phyloP scores from a whole-genome alignment of 352 stramenopile genomes.

The Globisporangium barbulae region DNA sequence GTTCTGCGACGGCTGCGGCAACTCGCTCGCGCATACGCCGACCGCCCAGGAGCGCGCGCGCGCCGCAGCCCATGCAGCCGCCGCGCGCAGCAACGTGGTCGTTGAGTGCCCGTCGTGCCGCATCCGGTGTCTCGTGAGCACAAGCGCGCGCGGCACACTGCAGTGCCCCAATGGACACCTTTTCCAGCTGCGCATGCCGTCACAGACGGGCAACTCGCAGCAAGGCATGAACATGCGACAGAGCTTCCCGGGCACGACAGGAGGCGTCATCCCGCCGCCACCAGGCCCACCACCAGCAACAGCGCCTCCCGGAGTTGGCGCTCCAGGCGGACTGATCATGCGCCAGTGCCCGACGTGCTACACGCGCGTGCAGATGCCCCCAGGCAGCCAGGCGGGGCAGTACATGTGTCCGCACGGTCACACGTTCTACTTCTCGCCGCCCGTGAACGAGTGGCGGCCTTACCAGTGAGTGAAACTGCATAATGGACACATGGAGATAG shows the following conservation, averaged over 20 bases:
- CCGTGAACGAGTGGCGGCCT: conserved; percentile 36
- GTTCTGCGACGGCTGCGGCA: conserved; percentile 71
- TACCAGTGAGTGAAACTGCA: conserved; percentile 12
- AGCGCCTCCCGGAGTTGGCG: conserved; percentile 8
- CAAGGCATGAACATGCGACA: conserved; percentile 22
- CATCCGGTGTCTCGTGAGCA: conserved; percentile 77
- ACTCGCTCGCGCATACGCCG: conserved; percentile 67
- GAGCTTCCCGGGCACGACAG: conserved; percentile 23
- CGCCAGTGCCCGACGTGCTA: conserved; percentile 85
- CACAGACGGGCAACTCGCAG: conserved; percentile 38
- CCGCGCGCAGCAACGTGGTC: conserved; percentile 65
- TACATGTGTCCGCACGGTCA: conserved; percentile 88
- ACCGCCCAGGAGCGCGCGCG: conserved; percentile 68
- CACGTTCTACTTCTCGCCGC: conserved; percentile 84
- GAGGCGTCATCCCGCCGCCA: neutral
- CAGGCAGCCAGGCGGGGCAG: conserved; percentile 76
- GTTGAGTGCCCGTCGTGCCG: conserved; percentile 72
- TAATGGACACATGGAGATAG: neutral
- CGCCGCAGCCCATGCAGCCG: conserved; percentile 40
- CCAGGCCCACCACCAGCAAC: conserved; percentile 11
- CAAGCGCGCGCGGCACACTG: conserved; percentile 60
- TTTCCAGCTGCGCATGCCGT: conserved; percentile 70
- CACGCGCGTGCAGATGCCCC: conserved; percentile 86
- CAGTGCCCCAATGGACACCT: conserved; percentile 76
- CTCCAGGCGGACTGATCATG: conserved; percentile 56